A percentile compares a stretch with the other conserved stretches of the same genome.
Evolutionary conservation across 192 early-diverging fungal species (phyloP).

Genomic region (Coemansia guatemalensis): DNA sequence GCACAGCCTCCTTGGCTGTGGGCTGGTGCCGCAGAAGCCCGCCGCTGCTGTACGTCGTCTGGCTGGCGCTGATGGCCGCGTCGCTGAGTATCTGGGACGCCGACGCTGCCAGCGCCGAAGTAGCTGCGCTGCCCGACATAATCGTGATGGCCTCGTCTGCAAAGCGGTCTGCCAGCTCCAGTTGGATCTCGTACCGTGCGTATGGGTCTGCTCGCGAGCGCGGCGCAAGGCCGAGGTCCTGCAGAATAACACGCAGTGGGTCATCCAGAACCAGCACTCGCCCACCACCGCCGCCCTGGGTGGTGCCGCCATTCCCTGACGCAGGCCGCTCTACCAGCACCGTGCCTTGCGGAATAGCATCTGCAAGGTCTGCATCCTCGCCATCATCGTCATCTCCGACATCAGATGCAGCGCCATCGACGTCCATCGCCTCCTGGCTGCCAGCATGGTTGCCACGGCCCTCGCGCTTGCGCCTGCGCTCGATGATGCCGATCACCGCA

Average conservation of each 20-base stretch:
- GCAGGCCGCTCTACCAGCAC: slow-evolving; percentile 51
- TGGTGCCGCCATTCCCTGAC: slow-evolving; percentile 4
- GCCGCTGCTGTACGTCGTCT: slow-evolving; percentile 48
- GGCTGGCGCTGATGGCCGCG: slow-evolving; percentile 50
- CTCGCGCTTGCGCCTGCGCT: slow-evolving; percentile 48
- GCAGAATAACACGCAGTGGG: slow-evolving; percentile 63
- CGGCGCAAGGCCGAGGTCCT: slow-evolving; percentile 66
- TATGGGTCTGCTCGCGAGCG: slow-evolving; percentile 47
- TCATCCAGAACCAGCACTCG: slow-evolving; percentile 58
- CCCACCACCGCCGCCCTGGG: slow-evolving; percentile 14
- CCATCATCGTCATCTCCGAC: slow-evolving; percentile 32
- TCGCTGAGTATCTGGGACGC: slow-evolving; percentile 56
- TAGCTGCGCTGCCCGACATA: slow-evolving; percentile 55
- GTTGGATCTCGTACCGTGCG: slow-evolving; percentile 51
- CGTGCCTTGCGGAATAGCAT: slow-evolving; percentile 54
- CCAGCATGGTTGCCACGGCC: slow-evolving; percentile 13
- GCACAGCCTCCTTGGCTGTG: slow-evolving; percentile 55
- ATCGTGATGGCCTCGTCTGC: slow-evolving; percentile 56
- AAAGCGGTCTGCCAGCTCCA: slow-evolving; percentile 61
- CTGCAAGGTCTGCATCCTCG: slow-evolving; percentile 46
- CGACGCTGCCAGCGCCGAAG: slow-evolving; percentile 50
- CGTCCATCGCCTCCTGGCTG: slow-evolving; percentile 13
- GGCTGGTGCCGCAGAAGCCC: slow-evolving; percentile 49
- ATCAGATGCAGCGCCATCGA: neutral
- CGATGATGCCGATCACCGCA: slow-evolving; percentile 51